Base-by-base conservation (phyloP, 106 monocot genomes). In the Dactylorhiza incarnata region DNA sequence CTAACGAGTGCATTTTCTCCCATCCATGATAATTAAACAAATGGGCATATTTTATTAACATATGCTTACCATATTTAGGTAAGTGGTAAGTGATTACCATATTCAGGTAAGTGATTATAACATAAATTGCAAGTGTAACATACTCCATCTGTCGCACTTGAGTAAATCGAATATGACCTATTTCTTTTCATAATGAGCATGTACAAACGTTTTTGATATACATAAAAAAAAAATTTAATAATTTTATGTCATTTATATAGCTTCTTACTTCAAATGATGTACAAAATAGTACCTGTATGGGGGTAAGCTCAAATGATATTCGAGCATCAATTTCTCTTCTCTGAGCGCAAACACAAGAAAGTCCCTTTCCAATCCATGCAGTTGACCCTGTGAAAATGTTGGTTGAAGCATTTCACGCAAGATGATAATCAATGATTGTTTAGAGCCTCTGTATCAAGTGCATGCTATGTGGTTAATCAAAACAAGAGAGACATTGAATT, bases 311-410 rank as follows among this genome's bases (percentile, higher is more conserved):
- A 78, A 91, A 89, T 61, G 87, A 89, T 49, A 91, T 51, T 48
- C 89, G 91, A 45, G 89, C 76, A 81, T 84, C 85, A 81, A 68
- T 89, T 3, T 87, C 91, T 79, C 89, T 85, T 79, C 84, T 87
- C 67, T 95, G 95, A 68, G 85, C 91, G 79, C 94, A 91, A 68
- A 95, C 94, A 84, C 94, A 95, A 59, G 94, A 87, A 53, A 95
- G 84, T 26, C 95, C 92, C 84, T 78, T 89, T 47, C 95, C 95
- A 81, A 95, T 73, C 95, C 95, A 95, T 79, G 95, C 91, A 75
- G 82, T 79, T 67, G 95, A 92, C 77, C 91, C 91, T 63, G 82
- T 78, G 23, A 89, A 87, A 79, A 49, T 16, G 19, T 72, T 15
- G 4, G 5, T 2, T 12, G 22, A 22, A 49, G 72, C 48, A 72